Conservation (phyloP, 2,329 filamentous ascomycete species). For the Fusarium clavum region DNA sequence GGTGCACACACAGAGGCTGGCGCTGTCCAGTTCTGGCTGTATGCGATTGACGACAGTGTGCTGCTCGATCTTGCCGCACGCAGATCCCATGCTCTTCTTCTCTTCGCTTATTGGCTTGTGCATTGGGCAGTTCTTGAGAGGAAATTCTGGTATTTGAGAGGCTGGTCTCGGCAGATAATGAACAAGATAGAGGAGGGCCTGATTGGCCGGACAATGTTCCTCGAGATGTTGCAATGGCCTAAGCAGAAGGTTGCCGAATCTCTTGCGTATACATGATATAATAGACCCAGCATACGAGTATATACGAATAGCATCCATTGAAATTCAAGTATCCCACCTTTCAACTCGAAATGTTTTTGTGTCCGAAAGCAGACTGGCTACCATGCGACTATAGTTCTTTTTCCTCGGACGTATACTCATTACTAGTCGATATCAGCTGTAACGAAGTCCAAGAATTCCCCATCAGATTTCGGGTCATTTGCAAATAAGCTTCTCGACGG, state of each 20-base stretch:
- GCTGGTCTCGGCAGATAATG: conserved; percentile 44
- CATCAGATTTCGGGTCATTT: conserved; percentile 48
- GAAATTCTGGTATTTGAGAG: conserved; percentile 44
- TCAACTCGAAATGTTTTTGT: not conserved
- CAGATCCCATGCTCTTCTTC: conserved; percentile 43
- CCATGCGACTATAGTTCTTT: conserved; percentile 47
- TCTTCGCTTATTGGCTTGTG: conserved; percentile 45
- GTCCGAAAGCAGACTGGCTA: too few species aligned
- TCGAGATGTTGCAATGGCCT: conserved; percentile 42
- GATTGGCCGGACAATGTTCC: conserved; percentile 29
- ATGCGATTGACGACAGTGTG: conserved; percentile 42
- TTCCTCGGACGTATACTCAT: conserved; percentile 50
- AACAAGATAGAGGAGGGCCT: conserved; percentile 36
- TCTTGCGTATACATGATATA: conserved; percentile 6
- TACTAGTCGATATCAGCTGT: conserved; percentile 51
- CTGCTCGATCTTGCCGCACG: conserved; percentile 43
- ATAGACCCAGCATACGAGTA: not conserved
- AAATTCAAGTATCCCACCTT: not conserved
- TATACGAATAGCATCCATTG: not conserved
- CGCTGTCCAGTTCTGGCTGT: conserved; percentile 44
- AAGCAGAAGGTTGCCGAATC: conserved; percentile 34
- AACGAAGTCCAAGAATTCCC: conserved; percentile 49
- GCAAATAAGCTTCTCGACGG: conserved; percentile 50
- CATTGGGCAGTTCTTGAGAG: conserved; percentile 44
- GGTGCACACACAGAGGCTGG: conserved; percentile 43